A percentile compares a stretch with the other conserved stretches of the same genome.
Evolutionary conservation across 2,329 filamentous ascomycete species (phyloP).

Genomic region (Clonostachys solani): DNA sequence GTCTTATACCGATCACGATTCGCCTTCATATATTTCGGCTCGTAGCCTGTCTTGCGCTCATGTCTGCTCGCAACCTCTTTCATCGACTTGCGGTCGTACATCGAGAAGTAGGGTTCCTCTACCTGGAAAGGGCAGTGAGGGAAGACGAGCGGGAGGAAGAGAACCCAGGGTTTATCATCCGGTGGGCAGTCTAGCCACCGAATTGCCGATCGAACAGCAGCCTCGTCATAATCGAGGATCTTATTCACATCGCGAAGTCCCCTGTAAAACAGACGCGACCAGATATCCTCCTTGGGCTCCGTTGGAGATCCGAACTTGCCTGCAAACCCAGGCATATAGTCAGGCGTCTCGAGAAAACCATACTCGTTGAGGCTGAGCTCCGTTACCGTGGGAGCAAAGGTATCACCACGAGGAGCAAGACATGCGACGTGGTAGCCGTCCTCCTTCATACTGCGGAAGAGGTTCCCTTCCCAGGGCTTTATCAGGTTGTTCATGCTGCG

Average conservation of each 20-base stretch:
- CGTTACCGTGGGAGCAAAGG: slow-evolving; percentile 34
- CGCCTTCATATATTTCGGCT: slow-evolving; percentile 32
- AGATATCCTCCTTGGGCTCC: slow-evolving; percentile 25
- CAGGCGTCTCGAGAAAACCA: slow-evolving; percentile 32
- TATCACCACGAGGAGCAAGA: slow-evolving; percentile 33
- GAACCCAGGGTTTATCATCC: slow-evolving; percentile 29
- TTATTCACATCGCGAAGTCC: slow-evolving; percentile 28
- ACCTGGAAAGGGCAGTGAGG: slow-evolving; percentile 41
- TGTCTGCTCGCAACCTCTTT: slow-evolving; percentile 2
- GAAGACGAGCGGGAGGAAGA: slow-evolving; percentile 36
- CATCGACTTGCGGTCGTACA: slow-evolving; percentile 31
- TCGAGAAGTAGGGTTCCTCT: slow-evolving; percentile 41
- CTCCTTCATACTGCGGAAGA: slow-evolving; percentile 37
- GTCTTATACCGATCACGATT: slow-evolving; percentile 32
- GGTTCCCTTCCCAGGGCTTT: slow-evolving; percentile 42
- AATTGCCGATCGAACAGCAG: slow-evolving; percentile 30
- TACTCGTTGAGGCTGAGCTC: slow-evolving; percentile 39
- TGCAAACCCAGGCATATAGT: slow-evolving; percentile 21
- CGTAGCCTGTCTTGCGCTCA: slow-evolving; percentile 29
- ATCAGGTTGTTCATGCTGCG: slow-evolving; percentile 39
- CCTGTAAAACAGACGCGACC: slow-evolving; percentile 32
- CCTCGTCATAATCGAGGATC: slow-evolving; percentile 38
- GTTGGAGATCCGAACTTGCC: slow-evolving; percentile 4
- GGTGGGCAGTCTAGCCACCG: slow-evolving; percentile 38
- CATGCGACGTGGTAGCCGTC: slow-evolving; percentile 41